Evolutionary conservation across 2,329 filamentous ascomycete species (phyloP), one percentile per base, ranked within the genome.

Genomic region (Apiospora aurea): DNA sequence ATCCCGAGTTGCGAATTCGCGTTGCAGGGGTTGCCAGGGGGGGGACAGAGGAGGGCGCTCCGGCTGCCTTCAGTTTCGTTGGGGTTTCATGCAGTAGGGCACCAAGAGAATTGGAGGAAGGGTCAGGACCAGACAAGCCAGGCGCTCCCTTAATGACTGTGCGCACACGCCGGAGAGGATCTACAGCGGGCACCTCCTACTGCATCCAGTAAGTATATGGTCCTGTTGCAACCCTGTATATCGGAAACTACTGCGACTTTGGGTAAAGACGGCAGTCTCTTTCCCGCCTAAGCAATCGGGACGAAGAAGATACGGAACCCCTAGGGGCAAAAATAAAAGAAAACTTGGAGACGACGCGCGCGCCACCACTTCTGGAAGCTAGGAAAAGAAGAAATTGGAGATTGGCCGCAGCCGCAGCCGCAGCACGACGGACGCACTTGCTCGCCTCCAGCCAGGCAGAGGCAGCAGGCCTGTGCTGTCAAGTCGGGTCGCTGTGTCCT

Each of bases 31-130:
- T 68, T 41, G 44, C 46, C 41, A 68, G 41, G 44, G 44, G 66
- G 61, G 61, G n/a, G 34, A 43, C 38, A 46, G 38, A 67, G 66
- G 57, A 64, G 66, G 57, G 11, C 41, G 34, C 57, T 64, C 57
- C 57, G 57, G 41, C 44, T 49, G 67, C 67, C 47, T 46, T 46
- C 38, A 69, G 68, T 69, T 69, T 69, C 68, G 68, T 69, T 57
- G 68, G 68, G 47, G 68, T 69, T 69, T 69, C 68, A 69, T 69
- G 47, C n/a, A 53, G 47, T 51, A 69, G 67, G 67, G 44, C 67
- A 46, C 44, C 57, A 38, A 64, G 29, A 41, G 34, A 41, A 64
- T 41, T 41, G 29, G 57, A 64, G 57, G 57, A 64, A 41, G n/a
- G 34, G 34, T n/a, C 57, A 64, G 38, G 57, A 24, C 57, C 21